These are phyloP conservation scores for Fonsecaea erecta DNA, from an alignment of 2,329 filamentous ascomycete species.

Conservation along the genomic window DNA sequence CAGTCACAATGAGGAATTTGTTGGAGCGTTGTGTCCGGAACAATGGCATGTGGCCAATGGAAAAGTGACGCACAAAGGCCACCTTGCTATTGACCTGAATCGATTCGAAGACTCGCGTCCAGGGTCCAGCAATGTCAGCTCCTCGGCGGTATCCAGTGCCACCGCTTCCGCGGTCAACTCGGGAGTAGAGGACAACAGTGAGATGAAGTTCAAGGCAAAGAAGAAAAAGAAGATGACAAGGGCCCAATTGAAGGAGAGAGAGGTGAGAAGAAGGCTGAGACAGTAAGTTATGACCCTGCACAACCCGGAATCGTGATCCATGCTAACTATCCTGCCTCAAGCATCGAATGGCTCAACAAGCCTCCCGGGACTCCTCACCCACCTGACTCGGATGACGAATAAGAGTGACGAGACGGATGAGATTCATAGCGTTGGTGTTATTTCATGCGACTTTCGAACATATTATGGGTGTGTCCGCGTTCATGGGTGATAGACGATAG, in stretches of 20 bases:
- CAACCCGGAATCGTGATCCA: not conserved
- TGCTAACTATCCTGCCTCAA: slow-evolving; percentile 26
- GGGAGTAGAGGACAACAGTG: slow-evolving; percentile 76
- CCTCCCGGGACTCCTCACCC: slow-evolving; percentile 83
- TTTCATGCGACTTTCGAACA: not conserved
- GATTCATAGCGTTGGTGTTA: slow-evolving; percentile 29
- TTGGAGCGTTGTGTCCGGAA: slow-evolving; percentile 91
- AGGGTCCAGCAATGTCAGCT: slow-evolving; percentile 65
- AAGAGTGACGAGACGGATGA: slow-evolving; percentile 49
- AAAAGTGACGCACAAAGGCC: slow-evolving; percentile 81
- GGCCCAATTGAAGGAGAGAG: slow-evolving; percentile 91
- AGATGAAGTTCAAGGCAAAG: slow-evolving; percentile 84
- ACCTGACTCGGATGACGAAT: slow-evolving; percentile 68
- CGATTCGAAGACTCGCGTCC: slow-evolving; percentile 84
- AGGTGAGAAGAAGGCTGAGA: slow-evolving; percentile 81
- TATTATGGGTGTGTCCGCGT: not conserved
- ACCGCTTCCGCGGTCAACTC: slow-evolving; percentile 72
- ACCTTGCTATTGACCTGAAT: slow-evolving; percentile 72
- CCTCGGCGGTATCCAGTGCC: slow-evolving; percentile 62
- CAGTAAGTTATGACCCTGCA: slow-evolving; percentile 53
- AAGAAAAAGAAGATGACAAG: slow-evolving; percentile 87
- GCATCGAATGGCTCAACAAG: slow-evolving; percentile 77
- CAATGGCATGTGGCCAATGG: slow-evolving; percentile 95
- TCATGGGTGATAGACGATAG: not conserved
- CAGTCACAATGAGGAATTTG: slow-evolving; percentile 98